Conservation (phyloP, 495 filamentous ascomycete genomes). For the Parathielavia hyrcaniae region DNA sequence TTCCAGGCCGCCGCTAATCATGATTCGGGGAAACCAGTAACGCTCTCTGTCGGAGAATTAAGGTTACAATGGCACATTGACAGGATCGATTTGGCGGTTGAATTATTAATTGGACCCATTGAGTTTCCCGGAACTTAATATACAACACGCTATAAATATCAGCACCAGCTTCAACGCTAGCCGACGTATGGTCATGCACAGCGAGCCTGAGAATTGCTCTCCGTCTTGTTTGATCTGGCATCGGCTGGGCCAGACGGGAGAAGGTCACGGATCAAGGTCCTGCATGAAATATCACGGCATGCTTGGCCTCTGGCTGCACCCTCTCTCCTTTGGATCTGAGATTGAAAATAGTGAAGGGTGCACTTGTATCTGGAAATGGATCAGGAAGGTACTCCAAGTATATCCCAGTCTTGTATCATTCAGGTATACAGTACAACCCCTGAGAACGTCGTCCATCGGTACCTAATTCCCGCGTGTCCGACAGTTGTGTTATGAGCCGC, state of each 20-base stretch:
- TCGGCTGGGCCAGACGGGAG: conserved; percentile 2
- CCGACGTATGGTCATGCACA: not conserved
- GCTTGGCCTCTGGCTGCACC: not conserved
- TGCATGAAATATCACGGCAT: no score
- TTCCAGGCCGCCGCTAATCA: not conserved
- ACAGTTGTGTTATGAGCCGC: no score
- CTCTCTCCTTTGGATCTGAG: not conserved
- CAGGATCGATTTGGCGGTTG: conserved; percentile 11
- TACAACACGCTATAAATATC: conserved; percentile 20
- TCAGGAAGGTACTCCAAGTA: no score
- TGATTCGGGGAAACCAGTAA: conserved; percentile 1
- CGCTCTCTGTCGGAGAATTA: conserved; percentile 9
- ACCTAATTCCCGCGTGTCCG: no score
- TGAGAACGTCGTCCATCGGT: no score
- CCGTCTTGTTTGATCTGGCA: not conserved
- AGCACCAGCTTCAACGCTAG: not conserved
- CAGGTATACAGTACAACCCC: no score
- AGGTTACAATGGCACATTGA: conserved; percentile 11
- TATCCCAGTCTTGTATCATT: no score
- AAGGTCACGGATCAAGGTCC: not conserved
- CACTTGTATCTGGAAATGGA: no score
- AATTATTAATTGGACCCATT: conserved; percentile 17
- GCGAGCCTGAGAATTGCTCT: not conserved
- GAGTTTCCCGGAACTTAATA: conserved; percentile 17
- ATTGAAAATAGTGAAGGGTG: no score